Conservation (phyloP, 768 basidiomycete species). For the Serpula lacrymans region DNA sequence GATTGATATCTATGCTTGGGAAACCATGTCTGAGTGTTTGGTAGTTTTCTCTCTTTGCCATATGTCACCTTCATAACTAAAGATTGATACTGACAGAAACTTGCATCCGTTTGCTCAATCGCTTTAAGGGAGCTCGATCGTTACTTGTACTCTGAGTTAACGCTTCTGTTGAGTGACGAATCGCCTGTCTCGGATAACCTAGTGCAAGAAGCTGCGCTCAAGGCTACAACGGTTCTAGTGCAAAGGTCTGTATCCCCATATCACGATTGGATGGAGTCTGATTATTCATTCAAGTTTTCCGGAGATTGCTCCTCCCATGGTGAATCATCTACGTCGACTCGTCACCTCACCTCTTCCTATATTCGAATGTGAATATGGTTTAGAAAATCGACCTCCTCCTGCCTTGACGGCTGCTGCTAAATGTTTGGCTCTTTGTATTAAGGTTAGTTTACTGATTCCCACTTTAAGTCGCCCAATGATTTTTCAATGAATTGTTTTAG, state of each 20-base stretch:
- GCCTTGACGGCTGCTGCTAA: conserved; percentile 84
- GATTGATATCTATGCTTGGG: conserved; percentile 86
- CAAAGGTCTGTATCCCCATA: conserved; percentile 55
- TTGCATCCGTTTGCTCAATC: conserved; percentile 77
- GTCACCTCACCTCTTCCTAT: conserved; percentile 84
- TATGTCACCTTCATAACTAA: not conserved
- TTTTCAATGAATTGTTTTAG: conserved; percentile 33
- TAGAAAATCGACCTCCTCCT: conserved; percentile 70
- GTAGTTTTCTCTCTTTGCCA: conserved; percentile 31
- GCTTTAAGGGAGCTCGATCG: conserved; percentile 66
- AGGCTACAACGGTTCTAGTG: conserved; percentile 80
- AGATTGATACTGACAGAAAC: conserved; percentile 54
- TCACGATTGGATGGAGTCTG: not conserved
- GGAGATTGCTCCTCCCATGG: conserved; percentile 69
- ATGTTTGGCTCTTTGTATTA: conserved; percentile 86
- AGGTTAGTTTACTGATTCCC: conserved; percentile 41
- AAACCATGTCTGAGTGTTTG: conserved; percentile 88
- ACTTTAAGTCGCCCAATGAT: conserved; percentile 1
- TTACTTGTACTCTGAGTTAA: conserved; percentile 65
- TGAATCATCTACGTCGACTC: conserved; percentile 78
- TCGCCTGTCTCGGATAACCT: conserved; percentile 80
- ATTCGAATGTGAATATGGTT: conserved; percentile 82
- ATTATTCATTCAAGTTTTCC: too few relatives aligned
- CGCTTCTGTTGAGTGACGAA: conserved; percentile 73
- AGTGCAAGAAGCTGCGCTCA: conserved; percentile 86